Percentiles rank a stretch among this genome's conserved stretches.
These are phyloP conservation scores for Pythium angustatum DNA, from an alignment of 352 stramenopile species.

Conservation along the genomic window DNA sequence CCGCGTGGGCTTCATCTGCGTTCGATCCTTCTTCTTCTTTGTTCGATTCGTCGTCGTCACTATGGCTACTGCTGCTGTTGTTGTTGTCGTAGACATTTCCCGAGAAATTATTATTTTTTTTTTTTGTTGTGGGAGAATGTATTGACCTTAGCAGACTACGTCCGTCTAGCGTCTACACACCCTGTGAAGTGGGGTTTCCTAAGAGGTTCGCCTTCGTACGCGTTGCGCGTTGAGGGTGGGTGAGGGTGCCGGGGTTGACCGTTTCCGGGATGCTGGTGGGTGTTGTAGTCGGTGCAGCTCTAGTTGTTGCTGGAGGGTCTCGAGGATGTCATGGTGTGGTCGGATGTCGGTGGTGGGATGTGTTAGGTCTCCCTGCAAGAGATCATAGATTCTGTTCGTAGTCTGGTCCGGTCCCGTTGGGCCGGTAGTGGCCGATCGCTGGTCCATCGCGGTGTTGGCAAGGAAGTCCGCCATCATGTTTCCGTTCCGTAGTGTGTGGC, in stretches of 20 bases:
- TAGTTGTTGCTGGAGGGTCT: neutral
- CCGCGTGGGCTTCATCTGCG: no score
- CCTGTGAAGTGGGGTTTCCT: neutral
- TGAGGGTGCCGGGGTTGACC: neutral
- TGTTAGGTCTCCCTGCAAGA: neutral
- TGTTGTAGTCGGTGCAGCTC: no score
- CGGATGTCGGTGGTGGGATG: neutral
- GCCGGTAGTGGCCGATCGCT: neutral
- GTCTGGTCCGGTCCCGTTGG: neutral
- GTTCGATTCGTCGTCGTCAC: no score
- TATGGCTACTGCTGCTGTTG: no score
- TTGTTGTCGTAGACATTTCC: neutral
- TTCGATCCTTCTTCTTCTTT: no score
- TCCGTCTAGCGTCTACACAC: neutral
- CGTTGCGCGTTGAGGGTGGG: neutral
- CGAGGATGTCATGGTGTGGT: neutral
- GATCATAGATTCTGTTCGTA: neutral
- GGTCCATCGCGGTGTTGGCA: constrained; percentile 1
- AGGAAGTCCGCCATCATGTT: constrained; percentile 11
- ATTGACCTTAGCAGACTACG: neutral
- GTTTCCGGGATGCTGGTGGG: neutral
- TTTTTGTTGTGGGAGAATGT: constrained; percentile 2
- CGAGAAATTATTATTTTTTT: neutral
- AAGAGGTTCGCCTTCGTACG: neutral
- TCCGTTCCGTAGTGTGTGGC: neutral